phyloP scores from a whole-genome alignment of 805 yeast genomes.

The Torulaspora microellipsoides region DNA sequence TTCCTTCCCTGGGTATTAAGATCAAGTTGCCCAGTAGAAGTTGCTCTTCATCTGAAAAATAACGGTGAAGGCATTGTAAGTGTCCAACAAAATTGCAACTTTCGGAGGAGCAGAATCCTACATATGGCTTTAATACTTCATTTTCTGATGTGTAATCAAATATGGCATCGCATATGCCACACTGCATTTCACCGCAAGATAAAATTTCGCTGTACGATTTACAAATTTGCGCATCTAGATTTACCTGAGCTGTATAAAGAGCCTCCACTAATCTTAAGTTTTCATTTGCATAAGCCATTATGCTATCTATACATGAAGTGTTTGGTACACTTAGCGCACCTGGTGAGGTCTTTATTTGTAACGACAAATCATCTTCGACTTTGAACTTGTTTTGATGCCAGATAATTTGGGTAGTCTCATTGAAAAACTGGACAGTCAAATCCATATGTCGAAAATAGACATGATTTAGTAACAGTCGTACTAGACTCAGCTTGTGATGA shows the following conservation, averaged over 20 bases:
- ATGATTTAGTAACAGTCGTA: slow-evolving; percentile 41
- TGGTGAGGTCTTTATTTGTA: neutral
- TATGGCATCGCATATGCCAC: slow-evolving; percentile 31
- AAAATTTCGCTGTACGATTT: slow-evolving; percentile 20
- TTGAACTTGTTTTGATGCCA: slow-evolving; percentile 28
- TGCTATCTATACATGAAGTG: slow-evolving; percentile 12
- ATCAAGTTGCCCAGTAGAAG: slow-evolving; percentile 11
- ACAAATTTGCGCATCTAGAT: slow-evolving; percentile 12
- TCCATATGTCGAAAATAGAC: slow-evolving; percentile 43
- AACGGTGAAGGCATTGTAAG: slow-evolving; percentile 38
- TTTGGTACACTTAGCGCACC: slow-evolving; percentile 9
- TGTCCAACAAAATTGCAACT: slow-evolving; percentile 37
- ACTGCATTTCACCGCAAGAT: slow-evolving; percentile 24
- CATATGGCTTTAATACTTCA: slow-evolving; percentile 28
- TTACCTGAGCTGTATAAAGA: slow-evolving; percentile 21
- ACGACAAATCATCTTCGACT: neutral
- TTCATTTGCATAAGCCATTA: slow-evolving; percentile 13
- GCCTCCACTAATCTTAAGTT: slow-evolving; percentile 28
- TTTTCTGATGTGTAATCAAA: slow-evolving; percentile 38
- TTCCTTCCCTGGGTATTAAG: slow-evolving; percentile 29
- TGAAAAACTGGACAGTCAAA: slow-evolving; percentile 46
- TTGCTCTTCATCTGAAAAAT: slow-evolving; percentile 18
- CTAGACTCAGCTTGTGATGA: slow-evolving; percentile 45
- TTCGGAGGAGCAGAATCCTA: slow-evolving; percentile 35
- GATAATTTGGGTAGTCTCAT: slow-evolving; percentile 18